These are phyloP conservation scores for Alternaria consortialis DNA, from an alignment of 2,329 filamentous ascomycete genomes.

Conservation along the genomic window DNA sequence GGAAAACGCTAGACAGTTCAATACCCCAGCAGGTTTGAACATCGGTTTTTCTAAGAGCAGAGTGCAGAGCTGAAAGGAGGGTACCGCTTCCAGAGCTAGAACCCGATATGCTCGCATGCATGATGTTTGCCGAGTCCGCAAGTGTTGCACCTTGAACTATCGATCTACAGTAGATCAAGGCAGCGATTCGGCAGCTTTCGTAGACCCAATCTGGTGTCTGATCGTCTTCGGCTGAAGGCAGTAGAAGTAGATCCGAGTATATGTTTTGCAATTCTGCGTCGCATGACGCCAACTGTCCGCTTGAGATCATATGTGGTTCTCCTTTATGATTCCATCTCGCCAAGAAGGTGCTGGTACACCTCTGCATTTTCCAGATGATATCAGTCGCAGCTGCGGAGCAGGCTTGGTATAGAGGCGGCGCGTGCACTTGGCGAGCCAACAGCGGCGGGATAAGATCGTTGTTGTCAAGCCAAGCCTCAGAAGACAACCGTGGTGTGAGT, in stretches of 20 bases:
- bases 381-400: constrained; percentile 35
- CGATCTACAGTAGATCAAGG: constrained; percentile 43
- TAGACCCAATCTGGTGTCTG: constrained; percentile 41
- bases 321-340: constrained; percentile 27
- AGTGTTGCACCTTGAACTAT: constrained; percentile 40
- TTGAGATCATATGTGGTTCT: constrained; percentile 13
- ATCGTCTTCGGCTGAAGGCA: constrained; percentile 23
- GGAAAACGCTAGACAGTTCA: constrained; percentile 37
- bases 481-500: constrained; percentile 21
- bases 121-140: constrained; percentile 30
- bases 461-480: constrained; percentile 7
- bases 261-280: constrained; percentile 39
- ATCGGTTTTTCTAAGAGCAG: constrained; percentile 37
- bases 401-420: constrained; percentile 21
- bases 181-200: constrained; percentile 43
- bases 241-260: constrained; percentile 30
- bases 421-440: constrained; percentile 27
- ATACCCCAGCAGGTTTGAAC: constrained; percentile 33
- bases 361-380: constrained; percentile 40
- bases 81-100: constrained; percentile 16
- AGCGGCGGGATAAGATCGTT: constrained; percentile 35
- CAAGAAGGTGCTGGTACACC: constrained; percentile 33
- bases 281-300: constrained; percentile 24
- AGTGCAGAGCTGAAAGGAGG: constrained; percentile 35
- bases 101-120: constrained; percentile 22